Evolutionary conservation across 805 yeast genomes (phyloP).

Genomic region (Starmerella bacillaris): DNA sequence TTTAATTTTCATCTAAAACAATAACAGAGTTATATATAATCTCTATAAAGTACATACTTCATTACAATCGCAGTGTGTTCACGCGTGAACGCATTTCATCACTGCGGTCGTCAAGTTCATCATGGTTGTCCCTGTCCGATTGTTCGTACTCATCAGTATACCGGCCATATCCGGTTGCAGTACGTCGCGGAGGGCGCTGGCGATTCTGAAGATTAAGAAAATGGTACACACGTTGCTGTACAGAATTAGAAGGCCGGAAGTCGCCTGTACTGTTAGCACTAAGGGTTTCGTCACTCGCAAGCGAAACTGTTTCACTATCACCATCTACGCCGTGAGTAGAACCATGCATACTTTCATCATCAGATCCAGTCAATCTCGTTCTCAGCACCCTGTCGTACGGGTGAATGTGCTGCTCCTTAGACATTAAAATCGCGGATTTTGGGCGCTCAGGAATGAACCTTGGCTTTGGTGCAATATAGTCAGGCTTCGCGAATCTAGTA

Average conservation of each 20-base stretch:
- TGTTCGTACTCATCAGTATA: constrained; percentile 31
- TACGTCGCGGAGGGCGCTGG: constrained; percentile 32
- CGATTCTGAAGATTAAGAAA: constrained; percentile 18
- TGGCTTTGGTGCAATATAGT: too few relatives aligned
- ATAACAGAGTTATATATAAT: too few relatives aligned
- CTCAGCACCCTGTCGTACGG: neutral
- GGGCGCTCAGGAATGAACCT: neutral
- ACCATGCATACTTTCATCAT: neutral
- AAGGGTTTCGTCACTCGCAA: neutral
- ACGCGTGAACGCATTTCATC: constrained; percentile 1
- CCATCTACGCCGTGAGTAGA: too few relatives aligned
- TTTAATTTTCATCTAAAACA: too few relatives aligned
- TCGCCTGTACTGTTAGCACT: constrained; percentile 3
- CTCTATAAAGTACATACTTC: too few relatives aligned
- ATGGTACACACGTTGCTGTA: constrained; percentile 23
- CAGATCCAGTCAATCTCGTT: neutral
- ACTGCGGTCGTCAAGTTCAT: neutral
- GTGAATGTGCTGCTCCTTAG: neutral
- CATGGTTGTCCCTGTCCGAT: constrained; percentile 1
- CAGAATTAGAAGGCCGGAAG: constrained; percentile 20
- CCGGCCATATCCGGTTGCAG: constrained; percentile 71
- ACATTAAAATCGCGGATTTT: neutral
- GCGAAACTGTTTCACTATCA: neutral
- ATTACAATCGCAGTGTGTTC: neutral
- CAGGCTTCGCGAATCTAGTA: too few relatives aligned